Evolutionary conservation across 1,284 basidiomycete species (phyloP).

Genomic region (Ceratobasidium sp.): DNA sequence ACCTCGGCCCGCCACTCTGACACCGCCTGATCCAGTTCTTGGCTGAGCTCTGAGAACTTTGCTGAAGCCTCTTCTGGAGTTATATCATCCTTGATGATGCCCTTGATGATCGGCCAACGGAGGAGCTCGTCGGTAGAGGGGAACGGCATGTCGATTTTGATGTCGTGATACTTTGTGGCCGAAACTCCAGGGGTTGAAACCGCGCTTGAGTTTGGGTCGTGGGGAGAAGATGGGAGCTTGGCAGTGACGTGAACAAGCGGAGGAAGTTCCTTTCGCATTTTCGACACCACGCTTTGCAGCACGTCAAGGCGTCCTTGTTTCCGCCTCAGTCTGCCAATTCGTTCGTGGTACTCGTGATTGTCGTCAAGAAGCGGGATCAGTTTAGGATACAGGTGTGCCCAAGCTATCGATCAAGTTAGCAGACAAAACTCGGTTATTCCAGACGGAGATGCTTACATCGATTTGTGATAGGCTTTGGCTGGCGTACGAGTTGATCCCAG

Average conservation of each 20-base stretch:
- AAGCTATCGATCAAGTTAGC: not conserved
- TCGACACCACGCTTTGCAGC: not conserved
- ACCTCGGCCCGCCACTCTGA: not conserved
- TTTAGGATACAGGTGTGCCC: slow-evolving; percentile 8
- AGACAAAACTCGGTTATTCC: not conserved
- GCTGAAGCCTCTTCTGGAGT: not conserved
- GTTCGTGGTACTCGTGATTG: not conserved
- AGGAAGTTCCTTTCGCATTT: not conserved
- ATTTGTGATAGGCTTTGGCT: slow-evolving; percentile 21
- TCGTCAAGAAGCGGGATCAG: not conserved
- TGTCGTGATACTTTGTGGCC: not conserved
- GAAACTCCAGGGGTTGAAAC: not conserved
- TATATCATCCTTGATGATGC: not conserved
- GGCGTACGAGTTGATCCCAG: not conserved
- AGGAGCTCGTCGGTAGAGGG: not conserved
- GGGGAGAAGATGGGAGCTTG: not conserved
- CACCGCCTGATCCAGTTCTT: not conserved
- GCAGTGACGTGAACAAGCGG: not conserved
- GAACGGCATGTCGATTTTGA: not conserved
- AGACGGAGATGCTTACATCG: not conserved
- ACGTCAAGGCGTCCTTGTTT: not conserved
- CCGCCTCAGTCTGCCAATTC: not conserved
- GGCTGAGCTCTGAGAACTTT: not conserved
- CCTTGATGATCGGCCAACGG: not conserved
- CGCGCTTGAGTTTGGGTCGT: not conserved